A percentile compares a stretch with the other conserved stretches of the same genome.
These are phyloP conservation scores for Phytophthora vignae DNA, from an alignment of 352 stramenopile genomes.

Conservation along the genomic window DNA sequence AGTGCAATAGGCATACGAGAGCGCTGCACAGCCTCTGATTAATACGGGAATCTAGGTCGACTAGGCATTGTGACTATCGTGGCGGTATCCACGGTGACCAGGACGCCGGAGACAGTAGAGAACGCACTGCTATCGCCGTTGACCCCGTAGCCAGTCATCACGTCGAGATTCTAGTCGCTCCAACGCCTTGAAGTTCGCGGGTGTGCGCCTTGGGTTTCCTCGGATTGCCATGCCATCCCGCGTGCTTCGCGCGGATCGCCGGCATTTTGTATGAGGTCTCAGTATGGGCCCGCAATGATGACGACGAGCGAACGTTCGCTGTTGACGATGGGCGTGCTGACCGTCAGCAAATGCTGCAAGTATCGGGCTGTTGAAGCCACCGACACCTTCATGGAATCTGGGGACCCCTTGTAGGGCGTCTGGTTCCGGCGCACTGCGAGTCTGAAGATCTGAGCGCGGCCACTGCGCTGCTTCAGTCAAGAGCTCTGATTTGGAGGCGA, in stretches of 20 bases:
- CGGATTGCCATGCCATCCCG: constrained; percentile 11
- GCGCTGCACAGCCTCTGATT: too few species aligned
- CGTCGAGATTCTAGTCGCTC: neutral
- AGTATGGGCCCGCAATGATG: constrained; percentile 19
- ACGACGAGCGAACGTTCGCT: constrained; percentile 6
- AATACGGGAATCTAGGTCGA: too few species aligned
- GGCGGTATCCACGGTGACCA: neutral
- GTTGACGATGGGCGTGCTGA: neutral
- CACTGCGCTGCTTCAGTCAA: constrained; percentile 13
- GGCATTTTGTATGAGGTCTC: neutral
- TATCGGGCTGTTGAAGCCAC: neutral
- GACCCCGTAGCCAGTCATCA: neutral
- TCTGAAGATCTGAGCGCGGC: constrained; percentile 25
- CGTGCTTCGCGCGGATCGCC: constrained; percentile 6
- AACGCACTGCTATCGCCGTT: neutral
- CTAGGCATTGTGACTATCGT: too few species aligned
- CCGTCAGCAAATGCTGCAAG: constrained; percentile 3
- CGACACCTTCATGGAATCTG: neutral
- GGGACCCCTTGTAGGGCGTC: neutral
- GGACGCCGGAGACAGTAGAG: neutral
- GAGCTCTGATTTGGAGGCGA: constrained; percentile 7
- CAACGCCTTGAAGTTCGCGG: constrained; percentile 20
- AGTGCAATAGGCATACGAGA: too few species aligned
- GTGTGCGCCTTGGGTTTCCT: constrained; percentile 20
- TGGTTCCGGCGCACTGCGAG: neutral